Evolutionary conservation across 257 asterid genomes (phyloP), one percentile per base, ranked within the genome.

Genomic region (Forsythia viridissima): DNA sequence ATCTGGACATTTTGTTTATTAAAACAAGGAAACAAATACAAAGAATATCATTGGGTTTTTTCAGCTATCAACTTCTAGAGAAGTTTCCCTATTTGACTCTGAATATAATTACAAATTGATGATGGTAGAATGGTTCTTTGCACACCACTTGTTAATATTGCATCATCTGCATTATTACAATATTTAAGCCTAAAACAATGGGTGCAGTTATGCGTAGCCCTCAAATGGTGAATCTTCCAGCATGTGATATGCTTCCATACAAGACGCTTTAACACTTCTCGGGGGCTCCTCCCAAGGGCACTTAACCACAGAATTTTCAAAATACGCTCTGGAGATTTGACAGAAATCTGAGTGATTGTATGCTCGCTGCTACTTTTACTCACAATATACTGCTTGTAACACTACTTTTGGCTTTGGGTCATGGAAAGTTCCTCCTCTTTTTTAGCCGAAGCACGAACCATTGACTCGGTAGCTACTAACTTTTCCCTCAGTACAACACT

Each of bases 401-500:
- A 5, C 74, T 72, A 24, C 52, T 67, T 16, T 63, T 41, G 75
- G 30, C 74, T 70, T 44, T 40, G 77, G 39, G n/a, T 65, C 37
- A 4, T 39, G 46, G 86, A 71, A 75, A 80, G 55, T 42, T 82
- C 48, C 20, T 82, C 48, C 20, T 74, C 86, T 37, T 77, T 86
- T 79, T 42, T 61, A 38, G 76, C 80, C 55, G 77, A 51, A 79
- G 81, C 80, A 80, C 70, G 80, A 77, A 76, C 82, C 70, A 46
- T 76, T 3, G 88, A 82, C 61, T 82, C 87, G 24, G 86, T 82
- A 72, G 85, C 82, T 21, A 84, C 75, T 76, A 87, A 81, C 84
- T 86, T 86, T 68, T 90, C 92, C 82, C 88, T 85, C 87, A 86
- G 76, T 81, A 81, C 21, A 24, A 77, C 87, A 79, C 89, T 86